Percentiles rank a stretch among this genome's conserved stretches.
Evolutionary conservation across 441 rosid species (phyloP).

Genomic region (Aquilaria agallochum): DNA sequence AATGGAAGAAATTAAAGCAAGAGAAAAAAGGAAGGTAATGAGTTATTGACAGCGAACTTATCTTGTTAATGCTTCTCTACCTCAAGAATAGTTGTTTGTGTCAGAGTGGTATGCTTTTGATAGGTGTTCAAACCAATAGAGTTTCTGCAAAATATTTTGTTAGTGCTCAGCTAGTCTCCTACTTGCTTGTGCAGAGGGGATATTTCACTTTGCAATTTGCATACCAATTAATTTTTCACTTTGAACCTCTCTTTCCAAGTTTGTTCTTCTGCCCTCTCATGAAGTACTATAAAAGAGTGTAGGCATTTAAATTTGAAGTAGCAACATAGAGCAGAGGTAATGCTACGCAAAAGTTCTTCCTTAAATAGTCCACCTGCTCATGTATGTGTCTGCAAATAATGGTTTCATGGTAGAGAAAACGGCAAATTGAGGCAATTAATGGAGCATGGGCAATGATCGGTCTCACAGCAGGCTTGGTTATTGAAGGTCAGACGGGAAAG

Average conservation of each 20-base stretch:
- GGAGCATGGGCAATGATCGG: conserved; percentile 96
- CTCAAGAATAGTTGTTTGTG: background rate
- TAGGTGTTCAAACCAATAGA: no score
- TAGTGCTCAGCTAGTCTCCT: no score
- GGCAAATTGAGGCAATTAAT: conserved; percentile 77
- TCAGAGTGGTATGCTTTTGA: background rate
- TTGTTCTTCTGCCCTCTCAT: no score
- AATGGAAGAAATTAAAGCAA: conserved; percentile 56
- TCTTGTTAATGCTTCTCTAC: conserved; percentile 2
- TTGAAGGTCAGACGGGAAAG: conserved; percentile 84
- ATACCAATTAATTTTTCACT: no score
- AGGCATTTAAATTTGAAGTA: no score
- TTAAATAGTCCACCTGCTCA: background rate
- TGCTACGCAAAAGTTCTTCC: background rate
- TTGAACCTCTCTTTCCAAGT: no score
- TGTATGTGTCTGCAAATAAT: background rate
- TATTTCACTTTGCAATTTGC: no score
- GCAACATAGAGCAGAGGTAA: no score
- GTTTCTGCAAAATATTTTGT: no score
- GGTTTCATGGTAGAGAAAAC: conserved; percentile 43
- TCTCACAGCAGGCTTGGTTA: conserved; percentile 64
- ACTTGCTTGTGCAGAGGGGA: no score
- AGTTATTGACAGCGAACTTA: background rate
- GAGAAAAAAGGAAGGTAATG: conserved; percentile 55
- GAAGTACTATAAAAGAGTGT: no score